phyloP scores from a whole-genome alignment of 257 asterid species.

The Parsonsia alboflavescens region DNA sequence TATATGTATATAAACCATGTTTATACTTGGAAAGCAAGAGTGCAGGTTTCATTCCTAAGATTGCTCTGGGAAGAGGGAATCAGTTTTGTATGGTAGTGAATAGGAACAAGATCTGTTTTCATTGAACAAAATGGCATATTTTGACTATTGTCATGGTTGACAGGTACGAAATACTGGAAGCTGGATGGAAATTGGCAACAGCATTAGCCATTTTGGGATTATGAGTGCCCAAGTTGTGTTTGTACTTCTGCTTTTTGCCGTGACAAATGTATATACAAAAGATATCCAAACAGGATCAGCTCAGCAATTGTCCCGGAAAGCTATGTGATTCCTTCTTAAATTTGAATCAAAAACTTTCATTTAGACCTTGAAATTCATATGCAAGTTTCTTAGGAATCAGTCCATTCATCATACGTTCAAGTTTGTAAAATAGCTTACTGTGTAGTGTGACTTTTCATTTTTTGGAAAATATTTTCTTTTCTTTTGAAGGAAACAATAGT shows the following conservation, averaged over 20 bases:
- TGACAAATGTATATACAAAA: conserved; percentile 71
- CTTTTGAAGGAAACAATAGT: not conserved
- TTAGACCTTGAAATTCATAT: not conserved
- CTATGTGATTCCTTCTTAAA: conserved; percentile 32
- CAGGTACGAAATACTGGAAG: conserved; percentile 91
- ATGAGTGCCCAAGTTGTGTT: conserved; percentile 99
- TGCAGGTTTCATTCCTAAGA: not conserved
- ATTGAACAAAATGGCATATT: not conserved
- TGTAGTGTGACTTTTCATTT: not conserved
- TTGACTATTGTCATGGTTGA: conserved; percentile 7
- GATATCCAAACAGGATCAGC: conserved; percentile 53
- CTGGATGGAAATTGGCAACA: conserved; percentile 99
- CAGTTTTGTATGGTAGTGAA: not conserved
- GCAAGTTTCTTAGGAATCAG: not conserved
- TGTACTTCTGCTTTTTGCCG: conserved; percentile 74
- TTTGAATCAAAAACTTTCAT: not conserved
- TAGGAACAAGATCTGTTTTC: not conserved
- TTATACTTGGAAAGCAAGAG: not conserved
- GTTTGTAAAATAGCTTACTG: not conserved
- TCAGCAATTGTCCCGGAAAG: conserved; percentile 46
- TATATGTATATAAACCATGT: not conserved
- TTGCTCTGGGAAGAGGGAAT: not conserved
- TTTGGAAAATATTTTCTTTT: not conserved
- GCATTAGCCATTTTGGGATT: conserved; percentile 94
- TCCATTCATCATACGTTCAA: not conserved